Evolutionary conservation across 2,329 filamentous ascomycete species (phyloP), one percentile per base, ranked within the genome.

Genomic region (Dothistroma septosporum): DNA sequence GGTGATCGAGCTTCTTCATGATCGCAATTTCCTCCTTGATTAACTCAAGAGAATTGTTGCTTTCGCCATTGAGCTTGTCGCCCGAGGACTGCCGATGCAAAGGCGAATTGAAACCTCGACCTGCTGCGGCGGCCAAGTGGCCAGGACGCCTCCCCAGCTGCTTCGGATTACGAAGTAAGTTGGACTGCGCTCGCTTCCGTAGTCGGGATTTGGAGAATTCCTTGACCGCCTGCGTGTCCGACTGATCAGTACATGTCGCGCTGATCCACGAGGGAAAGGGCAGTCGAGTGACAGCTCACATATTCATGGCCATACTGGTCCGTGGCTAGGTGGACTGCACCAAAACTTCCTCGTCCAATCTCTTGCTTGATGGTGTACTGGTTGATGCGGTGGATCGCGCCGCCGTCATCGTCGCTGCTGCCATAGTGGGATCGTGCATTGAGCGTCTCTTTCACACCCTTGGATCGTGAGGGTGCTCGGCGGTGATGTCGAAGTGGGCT

Each of bases 1-100:
- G 88, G 72, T 99, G 94, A 72, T 97, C 87, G 52, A 97, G 83
- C 77, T 97, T 97, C 81, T 97, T 99, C 92, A 99, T 97, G 73
- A 97, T 95, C 61, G 94, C 94, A 70, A 97, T 94, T 76, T 99
- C 94, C 75, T 96, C 90, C 63, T 92, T 89, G 74, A 99, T 97
- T 61, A 97, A 80, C 70, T 90, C 90, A 12, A 97, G 80, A 0
- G 93, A 85, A 67, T 87, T 88, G 72, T 89, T 87, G 48, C 83
- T 82, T 50, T 80, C 78, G 62, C 83, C 79, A 53, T 80, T 76
- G 24, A 65, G 50, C 57, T 63, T 66, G 48, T 84, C 81, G 7
- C 76, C 77, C 8, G 80, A 79, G 10, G 84, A 82, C 68, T 83
- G 81, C 37, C 85, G 80, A 74, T 88, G 84, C 55, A 87, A 73